phyloP scores from a whole-genome alignment of 371 early-diverging fungal genomes.

The Globomyces sp. region DNA sequence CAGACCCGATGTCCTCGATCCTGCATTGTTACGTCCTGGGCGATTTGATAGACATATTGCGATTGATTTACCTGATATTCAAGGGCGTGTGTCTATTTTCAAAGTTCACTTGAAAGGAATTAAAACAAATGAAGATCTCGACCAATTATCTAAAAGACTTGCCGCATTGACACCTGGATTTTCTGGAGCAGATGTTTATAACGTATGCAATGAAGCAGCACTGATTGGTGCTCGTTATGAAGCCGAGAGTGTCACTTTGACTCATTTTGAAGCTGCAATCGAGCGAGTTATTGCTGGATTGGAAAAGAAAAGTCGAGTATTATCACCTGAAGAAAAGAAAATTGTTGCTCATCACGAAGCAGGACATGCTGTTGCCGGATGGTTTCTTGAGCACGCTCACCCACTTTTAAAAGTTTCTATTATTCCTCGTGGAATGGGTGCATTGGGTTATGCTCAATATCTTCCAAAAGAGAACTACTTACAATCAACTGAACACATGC shows the following conservation, averaged over 20 bases:
- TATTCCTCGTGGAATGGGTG: conserved; percentile 94
- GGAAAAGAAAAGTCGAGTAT: conserved; percentile 93
- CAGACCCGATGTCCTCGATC: conserved; percentile 88
- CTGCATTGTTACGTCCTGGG: conserved; percentile 94
- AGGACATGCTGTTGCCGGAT: conserved; percentile 98
- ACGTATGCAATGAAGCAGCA: conserved; percentile 99
- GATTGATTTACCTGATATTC: conserved; percentile 95
- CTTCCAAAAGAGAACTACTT: conserved; percentile 97
- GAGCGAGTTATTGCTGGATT: conserved; percentile 98
- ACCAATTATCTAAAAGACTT: conserved; percentile 73
- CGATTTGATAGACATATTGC: conserved; percentile 98
- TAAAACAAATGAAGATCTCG: conserved; percentile 76
- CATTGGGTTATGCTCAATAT: conserved; percentile 98
- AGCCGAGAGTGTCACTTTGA: conserved; percentile 72
- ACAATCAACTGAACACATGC: conserved; percentile 85
- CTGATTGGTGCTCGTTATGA: conserved; percentile 91
- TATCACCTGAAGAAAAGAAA: conserved; percentile 97
- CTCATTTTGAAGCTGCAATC: conserved; percentile 96
- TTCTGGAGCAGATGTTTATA: conserved; percentile 96
- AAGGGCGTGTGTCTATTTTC: conserved; percentile 93
- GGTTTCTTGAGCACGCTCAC: conserved; percentile 95
- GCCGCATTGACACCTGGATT: conserved; percentile 97
- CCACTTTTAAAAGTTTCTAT: conserved; percentile 97
- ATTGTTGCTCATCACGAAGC: conserved; percentile 99
- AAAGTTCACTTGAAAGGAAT: conserved; percentile 94